Base-by-base conservation (phyloP, 495 filamentous ascomycete species). In the Evernia prunastri region DNA sequence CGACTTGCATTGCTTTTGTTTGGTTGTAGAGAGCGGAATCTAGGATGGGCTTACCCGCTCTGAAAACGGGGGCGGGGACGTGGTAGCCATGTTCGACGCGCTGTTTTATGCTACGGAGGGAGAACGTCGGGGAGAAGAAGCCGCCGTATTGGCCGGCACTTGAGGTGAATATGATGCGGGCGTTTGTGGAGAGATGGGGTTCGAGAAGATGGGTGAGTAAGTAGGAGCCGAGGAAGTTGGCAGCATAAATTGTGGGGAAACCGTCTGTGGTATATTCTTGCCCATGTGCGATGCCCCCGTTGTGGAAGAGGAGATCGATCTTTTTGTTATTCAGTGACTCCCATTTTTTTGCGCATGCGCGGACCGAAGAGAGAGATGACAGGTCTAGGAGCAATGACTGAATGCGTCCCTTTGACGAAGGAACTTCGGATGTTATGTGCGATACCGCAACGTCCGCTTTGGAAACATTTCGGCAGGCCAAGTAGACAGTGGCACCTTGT, bases 401-500 rank as follows among this genome's bases (percentile, higher is more conserved):
- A 25, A 65, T 20, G 18, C 58, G 63, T 15, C 33, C 58, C 4
- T 27, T 10, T 17, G 40, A 40, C 0, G 23, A 7, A 0, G 58
- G 35, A 15, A 60, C 20, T n/a, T 53, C 6, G 6, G 29, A 53
- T 7, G 25, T 17, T 37, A 65, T 65, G 15, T 56, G 11, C 15
- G 57, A 42, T 42, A 49, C 35, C 1, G 58, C 63, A 33, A 43
- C 42, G 35, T 42, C 43, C 6, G 63, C 47, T 56, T 65, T 61
- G 31, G 63, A 54, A 29, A 29, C 8, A 47, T 66, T 70, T 42
- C 68, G 70, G 33, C 69, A 65, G 18, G 68, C 65, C 8, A 72
- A 47, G 35, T 68, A 72, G 59, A 72, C 66, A 6, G 63, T 71
- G 43, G 63, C 59, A 17, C 66, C 68, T 51, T 66, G 68, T 12